Evolutionary conservation across 768 basidiomycete species (phyloP), one percentile per base, ranked within the genome.

Genomic region (Piloderma croceum): DNA sequence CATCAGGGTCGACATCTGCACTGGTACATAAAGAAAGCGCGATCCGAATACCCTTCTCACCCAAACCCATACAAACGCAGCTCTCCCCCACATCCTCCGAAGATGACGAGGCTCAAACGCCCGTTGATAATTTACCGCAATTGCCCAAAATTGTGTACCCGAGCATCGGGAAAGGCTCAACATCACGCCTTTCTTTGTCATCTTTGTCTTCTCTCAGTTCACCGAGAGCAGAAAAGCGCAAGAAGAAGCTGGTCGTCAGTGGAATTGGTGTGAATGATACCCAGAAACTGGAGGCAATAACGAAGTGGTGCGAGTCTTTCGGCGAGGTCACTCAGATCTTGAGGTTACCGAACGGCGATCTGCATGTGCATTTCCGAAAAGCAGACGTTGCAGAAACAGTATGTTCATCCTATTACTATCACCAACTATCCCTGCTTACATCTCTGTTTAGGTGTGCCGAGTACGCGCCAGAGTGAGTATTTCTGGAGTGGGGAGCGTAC

Each of bases 311-410:
- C 50, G 82, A 85, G 83, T 76, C 69, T 48, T 89, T 89, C 60
- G 86, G 86, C 31, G 83, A 85, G 61, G 60, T 89, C 9, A 78
- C 74, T 48, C 77, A 79, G 47, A 85, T 89, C 53, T 73, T 68
- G 25, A 69, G 84, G 37, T 76, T 82, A 70, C 79, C 80, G 36
- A 87, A 85, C 47, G 82, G 81, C 32, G 85, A 89, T 59, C 61
- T 88, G n/a, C 79, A 85, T 51, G 70, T 89, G 36, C 77, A 81
- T 51, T 89, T 87, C 52, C 72, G 76, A 34, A 77, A 74, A 39
- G 70, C 80, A 36, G 85, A 88, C 43, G 85, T 89, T 7, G 86
- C 86, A 17, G 86, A 88, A 47, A 88, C 82, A 6, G 86, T 87
- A 55, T 20, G 80, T 68, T 37, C n/a, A n/a, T n/a, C 21, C 21